A percentile compares a stretch with the other conserved stretches of the same genome.
Evolutionary conservation across 768 basidiomycete species (phyloP).

Genomic region (Gymnopilus junonius): DNA sequence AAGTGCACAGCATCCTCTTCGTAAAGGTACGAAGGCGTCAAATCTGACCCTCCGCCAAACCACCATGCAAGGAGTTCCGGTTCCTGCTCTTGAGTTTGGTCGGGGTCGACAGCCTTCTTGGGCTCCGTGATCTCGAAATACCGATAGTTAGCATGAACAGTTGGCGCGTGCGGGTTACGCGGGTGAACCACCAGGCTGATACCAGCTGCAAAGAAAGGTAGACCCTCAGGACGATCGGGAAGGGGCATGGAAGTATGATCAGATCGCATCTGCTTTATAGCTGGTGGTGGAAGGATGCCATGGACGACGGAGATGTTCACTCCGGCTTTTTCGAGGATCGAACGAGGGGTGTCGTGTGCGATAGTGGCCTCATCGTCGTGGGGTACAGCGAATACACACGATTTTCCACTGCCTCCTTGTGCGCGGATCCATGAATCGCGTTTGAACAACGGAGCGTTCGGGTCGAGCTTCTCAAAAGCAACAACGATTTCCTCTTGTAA

Average conservation of each 20-base stretch:
- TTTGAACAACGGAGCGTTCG: conserved; percentile 70
- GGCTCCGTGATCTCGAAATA: conserved; percentile 91
- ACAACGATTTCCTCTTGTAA: conserved; percentile 84
- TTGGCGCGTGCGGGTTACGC: conserved; percentile 90
- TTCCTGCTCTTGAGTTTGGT: conserved; percentile 31
- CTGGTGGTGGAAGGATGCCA: conserved; percentile 84
- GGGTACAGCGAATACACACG: conserved; percentile 76
- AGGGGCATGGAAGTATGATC: conserved; percentile 83
- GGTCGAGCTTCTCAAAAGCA: conserved; percentile 80
- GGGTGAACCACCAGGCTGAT: conserved; percentile 95
- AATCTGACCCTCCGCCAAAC: conserved; percentile 97
- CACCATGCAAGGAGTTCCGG: conserved; percentile 87
- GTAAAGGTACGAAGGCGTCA: conserved; percentile 93
- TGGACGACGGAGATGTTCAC: conserved; percentile 95
- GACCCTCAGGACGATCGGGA: conserved; percentile 58
- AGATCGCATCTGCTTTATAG: conserved; percentile 93
- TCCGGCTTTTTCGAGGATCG: conserved; percentile 92
- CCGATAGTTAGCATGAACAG: conserved; percentile 95
- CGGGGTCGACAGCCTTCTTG: conserved; percentile 17
- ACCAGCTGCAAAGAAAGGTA: conserved; percentile 95
- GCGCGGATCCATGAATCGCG: conserved; percentile 80
- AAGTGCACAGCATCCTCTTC: conserved; percentile 88
- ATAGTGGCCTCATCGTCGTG: conserved; percentile 34
- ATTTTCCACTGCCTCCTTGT: conserved; percentile 77
- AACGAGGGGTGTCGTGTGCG: conserved; percentile 25